A percentile compares a stretch with the other conserved stretches of the same genome.
These are phyloP conservation scores for Laguncularia racemosa DNA, from an alignment of 345 rosid genomes.

Conservation along the genomic window DNA sequence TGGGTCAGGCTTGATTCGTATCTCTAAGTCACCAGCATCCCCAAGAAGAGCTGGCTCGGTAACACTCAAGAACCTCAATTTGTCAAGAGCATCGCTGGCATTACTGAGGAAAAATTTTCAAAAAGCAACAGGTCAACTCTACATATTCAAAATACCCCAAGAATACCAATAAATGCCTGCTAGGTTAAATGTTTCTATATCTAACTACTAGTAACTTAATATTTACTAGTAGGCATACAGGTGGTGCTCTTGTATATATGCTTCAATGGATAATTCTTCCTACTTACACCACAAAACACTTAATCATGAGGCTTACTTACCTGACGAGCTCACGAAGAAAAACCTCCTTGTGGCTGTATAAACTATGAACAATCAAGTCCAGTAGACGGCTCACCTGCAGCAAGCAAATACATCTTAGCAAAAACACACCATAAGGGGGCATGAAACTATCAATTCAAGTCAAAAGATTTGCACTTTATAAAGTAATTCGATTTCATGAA, in stretches of 20 bases:
- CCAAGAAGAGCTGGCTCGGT: conserved; percentile 91
- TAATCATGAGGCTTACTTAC: conserved; percentile 26
- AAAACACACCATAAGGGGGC: too few relatives aligned
- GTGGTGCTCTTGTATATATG: neutral
- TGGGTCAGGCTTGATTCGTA: conserved; percentile 79
- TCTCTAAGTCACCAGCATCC: conserved; percentile 83
- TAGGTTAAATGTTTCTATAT: neutral
- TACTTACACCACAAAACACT: neutral
- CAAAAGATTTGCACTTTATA: too few relatives aligned
- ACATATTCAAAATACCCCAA: too few relatives aligned
- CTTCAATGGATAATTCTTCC: neutral
- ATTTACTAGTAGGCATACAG: too few relatives aligned
- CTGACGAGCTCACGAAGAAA: conserved; percentile 95
- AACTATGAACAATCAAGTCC: conserved; percentile 33
- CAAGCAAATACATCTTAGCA: conserved; percentile 8
- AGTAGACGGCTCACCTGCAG: conserved; percentile 53
- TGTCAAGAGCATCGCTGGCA: conserved; percentile 98
- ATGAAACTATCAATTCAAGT: too few relatives aligned
- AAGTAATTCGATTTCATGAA: too few relatives aligned
- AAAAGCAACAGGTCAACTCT: conserved; percentile 8
- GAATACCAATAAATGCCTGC: too few relatives aligned
- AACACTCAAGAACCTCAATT: conserved; percentile 88
- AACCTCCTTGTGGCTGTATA: conserved; percentile 38
- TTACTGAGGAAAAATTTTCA: conserved; percentile 42
- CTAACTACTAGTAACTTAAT: neutral